Percentiles rank a stretch among this genome's conserved stretches.
Evolutionary conservation across 2,329 filamentous ascomycete genomes (phyloP).

Genomic region (Colletotrichum tamarilloi): DNA sequence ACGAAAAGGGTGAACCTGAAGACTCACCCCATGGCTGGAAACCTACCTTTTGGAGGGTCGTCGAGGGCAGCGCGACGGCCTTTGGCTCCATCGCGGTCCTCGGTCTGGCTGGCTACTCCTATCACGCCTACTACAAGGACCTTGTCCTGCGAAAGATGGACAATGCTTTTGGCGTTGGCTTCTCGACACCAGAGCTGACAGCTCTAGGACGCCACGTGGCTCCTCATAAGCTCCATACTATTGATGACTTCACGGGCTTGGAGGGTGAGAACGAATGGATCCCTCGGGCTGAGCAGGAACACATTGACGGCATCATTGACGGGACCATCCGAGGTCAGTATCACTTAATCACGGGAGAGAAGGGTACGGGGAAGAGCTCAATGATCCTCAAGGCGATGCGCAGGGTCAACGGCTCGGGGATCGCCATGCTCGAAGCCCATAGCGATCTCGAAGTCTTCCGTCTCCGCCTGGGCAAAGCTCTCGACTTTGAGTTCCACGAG

Average conservation of each 20-base stretch:
- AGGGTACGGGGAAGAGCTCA: slow-evolving; percentile 77
- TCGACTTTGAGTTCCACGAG: slow-evolving; percentile 76
- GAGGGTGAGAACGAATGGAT: slow-evolving; percentile 59
- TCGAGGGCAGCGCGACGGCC: slow-evolving; percentile 43
- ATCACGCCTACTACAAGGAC: slow-evolving; percentile 67
- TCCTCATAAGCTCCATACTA: slow-evolving; percentile 37
- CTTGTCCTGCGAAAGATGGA: slow-evolving; percentile 79
- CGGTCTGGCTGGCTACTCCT: slow-evolving; percentile 47
- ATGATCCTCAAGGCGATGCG: slow-evolving; percentile 79
- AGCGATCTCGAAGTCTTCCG: slow-evolving; percentile 78
- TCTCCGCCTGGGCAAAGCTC: slow-evolving; percentile 75
- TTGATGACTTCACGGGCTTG: slow-evolving; percentile 37
- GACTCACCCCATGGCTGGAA: neutral
- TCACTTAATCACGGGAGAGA: slow-evolving; percentile 75
- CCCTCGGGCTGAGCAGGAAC: slow-evolving; percentile 68
- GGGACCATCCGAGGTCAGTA: slow-evolving; percentile 71
- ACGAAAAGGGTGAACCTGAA: neutral
- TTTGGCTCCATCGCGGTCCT: slow-evolving; percentile 43
- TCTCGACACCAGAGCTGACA: slow-evolving; percentile 72
- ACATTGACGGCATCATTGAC: slow-evolving; percentile 70
- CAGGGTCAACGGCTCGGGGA: slow-evolving; percentile 73
- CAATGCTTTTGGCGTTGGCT: slow-evolving; percentile 76
- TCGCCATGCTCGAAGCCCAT: slow-evolving; percentile 78
- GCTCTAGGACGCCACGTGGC: slow-evolving; percentile 52
- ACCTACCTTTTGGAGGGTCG: slow-evolving; percentile 38